Evolutionary conservation across 2,329 filamentous ascomycete genomes (phyloP).

Genomic region (Trichoderma citrinoviride): DNA sequence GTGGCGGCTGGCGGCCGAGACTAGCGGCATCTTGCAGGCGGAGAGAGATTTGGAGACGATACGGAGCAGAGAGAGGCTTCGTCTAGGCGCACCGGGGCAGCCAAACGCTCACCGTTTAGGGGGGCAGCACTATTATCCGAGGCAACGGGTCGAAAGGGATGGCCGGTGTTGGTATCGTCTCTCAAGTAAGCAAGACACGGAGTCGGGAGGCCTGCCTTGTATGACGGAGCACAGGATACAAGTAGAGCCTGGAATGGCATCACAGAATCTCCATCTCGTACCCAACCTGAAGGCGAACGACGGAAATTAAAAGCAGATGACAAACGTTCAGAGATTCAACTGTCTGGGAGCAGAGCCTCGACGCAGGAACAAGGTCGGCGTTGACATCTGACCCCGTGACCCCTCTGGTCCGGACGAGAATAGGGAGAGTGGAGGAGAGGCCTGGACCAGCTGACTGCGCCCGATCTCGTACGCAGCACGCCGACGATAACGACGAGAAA

Average conservation of each 20-base stretch:
- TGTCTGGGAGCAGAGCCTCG: background rate
- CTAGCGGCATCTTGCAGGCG: conserved; percentile 17
- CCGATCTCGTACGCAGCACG: background rate
- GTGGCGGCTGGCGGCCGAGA: conserved; percentile 14
- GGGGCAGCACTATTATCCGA: background rate
- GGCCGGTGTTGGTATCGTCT: no score
- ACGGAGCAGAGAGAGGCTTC: background rate
- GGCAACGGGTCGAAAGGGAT: background rate
- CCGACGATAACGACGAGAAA: background rate
- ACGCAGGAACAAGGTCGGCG: background rate
- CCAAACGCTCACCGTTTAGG: background rate
- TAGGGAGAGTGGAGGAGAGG: background rate
- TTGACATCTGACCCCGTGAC: background rate
- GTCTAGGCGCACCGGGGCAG: background rate
- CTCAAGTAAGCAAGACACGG: background rate
- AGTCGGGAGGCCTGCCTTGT: background rate
- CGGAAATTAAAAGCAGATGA: conserved; percentile 1
- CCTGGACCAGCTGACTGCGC: background rate
- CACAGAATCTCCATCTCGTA: background rate
- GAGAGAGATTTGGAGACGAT: background rate
- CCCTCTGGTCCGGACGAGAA: background rate
- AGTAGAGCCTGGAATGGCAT: background rate
- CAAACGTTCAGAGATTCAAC: background rate
- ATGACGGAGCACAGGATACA: background rate
- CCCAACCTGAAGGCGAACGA: background rate